These are phyloP conservation scores for Sphagnum magellanicum DNA, from an alignment of 228 moss, liverwort and hornwort species.

Conservation along the genomic window DNA sequence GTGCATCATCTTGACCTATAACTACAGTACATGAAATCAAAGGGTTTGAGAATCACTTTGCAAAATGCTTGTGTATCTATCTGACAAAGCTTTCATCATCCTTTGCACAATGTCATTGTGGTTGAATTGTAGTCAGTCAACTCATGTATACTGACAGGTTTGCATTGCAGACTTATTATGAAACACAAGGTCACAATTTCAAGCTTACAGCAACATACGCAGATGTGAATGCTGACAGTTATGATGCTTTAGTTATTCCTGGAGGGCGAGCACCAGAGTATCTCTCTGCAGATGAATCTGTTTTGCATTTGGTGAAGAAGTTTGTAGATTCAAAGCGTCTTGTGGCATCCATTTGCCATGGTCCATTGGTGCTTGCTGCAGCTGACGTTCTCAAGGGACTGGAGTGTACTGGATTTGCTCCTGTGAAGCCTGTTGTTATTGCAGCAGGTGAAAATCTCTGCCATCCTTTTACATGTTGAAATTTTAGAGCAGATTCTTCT, in stretches of 20 bases:
- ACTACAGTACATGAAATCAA: background rate
- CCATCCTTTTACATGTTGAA: too few relatives aligned
- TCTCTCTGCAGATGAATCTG: conserved; percentile 59
- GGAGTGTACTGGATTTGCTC: conserved; percentile 83
- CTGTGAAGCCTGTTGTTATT: conserved; percentile 74
- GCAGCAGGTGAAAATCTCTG: conserved; percentile 44
- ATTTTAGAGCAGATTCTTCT: too few relatives aligned
- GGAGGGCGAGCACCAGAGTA: conserved; percentile 98
- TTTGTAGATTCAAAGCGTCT: conserved; percentile 60
- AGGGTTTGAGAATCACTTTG: background rate
- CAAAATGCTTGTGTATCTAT: too few relatives aligned
- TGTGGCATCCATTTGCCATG: conserved; percentile 90
- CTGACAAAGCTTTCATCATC: background rate
- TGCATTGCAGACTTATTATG: conserved; percentile 67
- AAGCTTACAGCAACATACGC: conserved; percentile 61
- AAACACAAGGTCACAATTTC: conserved; percentile 82
- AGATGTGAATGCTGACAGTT: conserved; percentile 46
- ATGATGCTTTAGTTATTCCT: conserved; percentile 75
- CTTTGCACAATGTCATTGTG: background rate
- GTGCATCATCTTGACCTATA: conserved; percentile 14
- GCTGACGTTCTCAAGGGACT: conserved; percentile 74
- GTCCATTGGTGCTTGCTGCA: conserved; percentile 86
- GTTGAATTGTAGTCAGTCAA: too few relatives aligned
- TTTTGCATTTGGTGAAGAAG: conserved; percentile 62
- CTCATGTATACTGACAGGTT: too few relatives aligned